These are phyloP conservation scores for Pythium periplocum DNA, from an alignment of 352 stramenopile species.

Conservation along the genomic window DNA sequence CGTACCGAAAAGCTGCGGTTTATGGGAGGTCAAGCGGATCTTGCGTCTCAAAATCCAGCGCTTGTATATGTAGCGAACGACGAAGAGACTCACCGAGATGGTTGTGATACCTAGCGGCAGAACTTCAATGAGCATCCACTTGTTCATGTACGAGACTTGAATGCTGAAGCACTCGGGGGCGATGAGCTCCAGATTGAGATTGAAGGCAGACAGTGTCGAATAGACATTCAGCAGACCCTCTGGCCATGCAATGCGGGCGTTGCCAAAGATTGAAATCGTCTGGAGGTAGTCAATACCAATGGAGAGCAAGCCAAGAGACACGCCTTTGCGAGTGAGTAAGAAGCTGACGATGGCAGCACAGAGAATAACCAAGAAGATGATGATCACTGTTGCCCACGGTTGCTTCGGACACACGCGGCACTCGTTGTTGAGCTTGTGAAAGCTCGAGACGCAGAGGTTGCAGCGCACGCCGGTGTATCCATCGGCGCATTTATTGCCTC, in stretches of 20 bases:
- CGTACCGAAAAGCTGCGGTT: slow-evolving; percentile 61
- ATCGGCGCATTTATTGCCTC: slow-evolving; percentile 36
- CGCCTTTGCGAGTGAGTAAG: slow-evolving; percentile 48
- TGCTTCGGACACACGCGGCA: slow-evolving; percentile 49
- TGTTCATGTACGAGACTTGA: slow-evolving; percentile 66
- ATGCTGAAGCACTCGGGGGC: slow-evolving; percentile 76
- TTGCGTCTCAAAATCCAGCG: slow-evolving; percentile 40
- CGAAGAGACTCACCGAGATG: slow-evolving; percentile 42
- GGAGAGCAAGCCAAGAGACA: slow-evolving; percentile 65
- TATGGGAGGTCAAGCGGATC: slow-evolving; percentile 53
- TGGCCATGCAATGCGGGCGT: slow-evolving; percentile 66
- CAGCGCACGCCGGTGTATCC: slow-evolving; percentile 46
- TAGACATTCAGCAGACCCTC: slow-evolving; percentile 52
- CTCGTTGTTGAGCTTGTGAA: slow-evolving; percentile 61
- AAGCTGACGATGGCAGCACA: slow-evolving; percentile 46
- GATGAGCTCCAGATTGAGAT: slow-evolving; percentile 80
- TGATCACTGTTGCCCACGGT: slow-evolving; percentile 45
- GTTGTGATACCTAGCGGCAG: slow-evolving; percentile 42
- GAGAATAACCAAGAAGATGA: slow-evolving; percentile 47
- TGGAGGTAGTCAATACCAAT: slow-evolving; percentile 87
- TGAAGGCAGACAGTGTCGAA: slow-evolving; percentile 68
- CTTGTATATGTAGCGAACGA: slow-evolving; percentile 52
- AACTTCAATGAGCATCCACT: slow-evolving; percentile 62
- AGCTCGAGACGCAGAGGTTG: slow-evolving; percentile 36
- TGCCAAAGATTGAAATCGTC: slow-evolving; percentile 78